phyloP scores from a whole-genome alignment of 495 filamentous ascomycete genomes.

The Penicillium salamii region DNA sequence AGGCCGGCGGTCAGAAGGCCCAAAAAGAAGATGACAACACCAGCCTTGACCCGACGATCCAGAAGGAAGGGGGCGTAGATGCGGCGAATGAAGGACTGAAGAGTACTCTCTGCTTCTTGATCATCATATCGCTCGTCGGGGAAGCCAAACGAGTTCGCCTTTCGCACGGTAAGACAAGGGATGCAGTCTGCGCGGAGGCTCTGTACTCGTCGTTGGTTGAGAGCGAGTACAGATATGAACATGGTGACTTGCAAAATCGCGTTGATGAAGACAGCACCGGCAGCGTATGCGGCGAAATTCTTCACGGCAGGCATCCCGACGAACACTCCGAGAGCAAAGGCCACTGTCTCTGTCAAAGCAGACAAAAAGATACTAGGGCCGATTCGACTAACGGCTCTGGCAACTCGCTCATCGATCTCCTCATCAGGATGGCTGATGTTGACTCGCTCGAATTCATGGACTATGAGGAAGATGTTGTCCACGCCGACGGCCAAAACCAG shows the following conservation, averaged over 20 bases:
- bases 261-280: conserved; percentile 95
- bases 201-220: conserved; percentile 88
- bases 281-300: conserved; percentile 95
- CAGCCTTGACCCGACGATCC: conserved; percentile 71
- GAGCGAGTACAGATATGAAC: conserved; percentile 85
- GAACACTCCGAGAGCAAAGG: conserved; percentile 87
- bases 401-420: conserved; percentile 76
- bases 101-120: conserved; percentile 58
- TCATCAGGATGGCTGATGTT: conserved; percentile 87
- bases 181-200: conserved; percentile 87
- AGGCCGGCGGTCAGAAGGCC: conserved; percentile 83
- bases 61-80: conserved; percentile 81
- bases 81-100: conserved; percentile 86
- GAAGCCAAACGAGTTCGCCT: conserved; percentile 51
- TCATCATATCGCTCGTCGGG: conserved; percentile 64
- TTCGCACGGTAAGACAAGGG: conserved; percentile 76
- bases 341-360: conserved; percentile 86
- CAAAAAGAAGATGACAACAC: conserved; percentile 74
- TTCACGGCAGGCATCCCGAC: conserved; percentile 96
- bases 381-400: conserved; percentile 85
- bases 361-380: conserved; percentile 96
- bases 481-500: conserved; percentile 94
- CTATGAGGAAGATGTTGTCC: conserved; percentile 98
- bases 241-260: conserved; percentile 92
- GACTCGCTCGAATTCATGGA: conserved; percentile 95